Conservation (phyloP, 2,329 filamentous ascomycete species). For the Trichoderma citrinoviride region DNA sequence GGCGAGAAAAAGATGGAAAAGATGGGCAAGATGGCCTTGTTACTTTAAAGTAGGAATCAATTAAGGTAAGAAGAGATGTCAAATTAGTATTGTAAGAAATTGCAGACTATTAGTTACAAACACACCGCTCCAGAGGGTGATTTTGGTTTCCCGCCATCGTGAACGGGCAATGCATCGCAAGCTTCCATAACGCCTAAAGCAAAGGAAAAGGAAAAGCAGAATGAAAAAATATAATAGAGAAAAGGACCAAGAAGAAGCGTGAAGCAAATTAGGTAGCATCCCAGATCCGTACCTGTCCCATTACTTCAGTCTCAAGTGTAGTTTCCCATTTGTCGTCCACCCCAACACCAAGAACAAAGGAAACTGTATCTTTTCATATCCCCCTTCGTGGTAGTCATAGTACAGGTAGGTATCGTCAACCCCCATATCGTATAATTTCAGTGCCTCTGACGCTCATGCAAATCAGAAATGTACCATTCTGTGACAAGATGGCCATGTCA, state of each 20-base stretch:
- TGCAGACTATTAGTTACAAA: conserved; percentile 6
- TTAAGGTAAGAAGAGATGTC: background rate
- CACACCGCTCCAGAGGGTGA: background rate
- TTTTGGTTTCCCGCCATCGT: background rate
- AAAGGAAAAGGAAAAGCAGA: background rate
- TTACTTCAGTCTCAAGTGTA: background rate
- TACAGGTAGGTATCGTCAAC: conserved; percentile 17
- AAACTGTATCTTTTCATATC: conserved; percentile 2
- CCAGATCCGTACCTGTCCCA: background rate
- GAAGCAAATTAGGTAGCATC: background rate
- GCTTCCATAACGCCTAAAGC: background rate
- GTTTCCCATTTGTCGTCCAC: background rate
- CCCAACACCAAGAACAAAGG: background rate
- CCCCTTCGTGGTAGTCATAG: conserved; percentile 3
- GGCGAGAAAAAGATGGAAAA: background rate
- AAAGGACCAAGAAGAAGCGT: background rate
- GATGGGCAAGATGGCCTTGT: too few relatives aligned
- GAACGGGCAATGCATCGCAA: background rate
- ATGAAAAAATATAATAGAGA: too few relatives aligned
- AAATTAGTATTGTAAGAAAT: background rate
- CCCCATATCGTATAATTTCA: background rate
- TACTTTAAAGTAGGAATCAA: background rate
- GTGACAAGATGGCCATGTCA: background rate
- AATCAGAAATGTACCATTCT: background rate
- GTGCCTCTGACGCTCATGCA: background rate